A percentile compares a stretch with the other conserved stretches of the same genome.
These are phyloP conservation scores for Citrus reticulata DNA, from an alignment of 345 rosid genomes.

Conservation along the genomic window DNA sequence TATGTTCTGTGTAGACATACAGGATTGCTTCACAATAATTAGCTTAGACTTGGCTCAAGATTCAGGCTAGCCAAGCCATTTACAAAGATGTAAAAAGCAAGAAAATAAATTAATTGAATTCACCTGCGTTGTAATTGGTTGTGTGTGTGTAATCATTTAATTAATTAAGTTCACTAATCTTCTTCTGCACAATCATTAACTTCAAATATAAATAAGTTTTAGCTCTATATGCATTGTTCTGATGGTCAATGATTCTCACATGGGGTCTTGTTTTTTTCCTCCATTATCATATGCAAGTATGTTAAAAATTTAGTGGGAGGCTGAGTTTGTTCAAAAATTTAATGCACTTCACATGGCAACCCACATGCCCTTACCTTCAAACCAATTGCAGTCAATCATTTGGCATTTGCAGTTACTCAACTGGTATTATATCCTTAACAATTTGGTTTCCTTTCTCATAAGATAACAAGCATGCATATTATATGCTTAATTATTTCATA, in stretches of 20 bases:
- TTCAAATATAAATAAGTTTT: slow-evolving; percentile 9
- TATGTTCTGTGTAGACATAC: background rate
- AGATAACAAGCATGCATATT: background rate
- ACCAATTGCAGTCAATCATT: slow-evolving; percentile 15
- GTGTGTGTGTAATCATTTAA: background rate
- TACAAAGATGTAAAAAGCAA: background rate
- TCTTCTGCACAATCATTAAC: slow-evolving; percentile 11
- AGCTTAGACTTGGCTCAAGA: slow-evolving; percentile 1
- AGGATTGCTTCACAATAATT: background rate
- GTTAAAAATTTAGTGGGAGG: slow-evolving; percentile 17
- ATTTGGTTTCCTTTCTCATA: background rate
- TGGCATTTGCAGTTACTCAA: background rate
- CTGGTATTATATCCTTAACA: background rate
- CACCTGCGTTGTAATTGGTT: background rate
- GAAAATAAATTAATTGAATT: slow-evolving; percentile 1
- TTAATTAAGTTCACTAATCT: background rate
- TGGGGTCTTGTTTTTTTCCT: slow-evolving; percentile 34
- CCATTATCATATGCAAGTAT: slow-evolving; percentile 7
- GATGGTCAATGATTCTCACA: slow-evolving; percentile 43
- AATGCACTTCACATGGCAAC: slow-evolving; percentile 43
- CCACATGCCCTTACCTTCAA: slow-evolving; percentile 30
- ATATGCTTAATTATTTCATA: background rate
- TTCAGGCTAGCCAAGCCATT: slow-evolving; percentile 14
- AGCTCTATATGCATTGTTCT: slow-evolving; percentile 22
- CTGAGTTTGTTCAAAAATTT: slow-evolving; percentile 19